Evolutionary conservation across 495 filamentous ascomycete species (phyloP).

Genomic region (Talaromyces nanjingensis): DNA sequence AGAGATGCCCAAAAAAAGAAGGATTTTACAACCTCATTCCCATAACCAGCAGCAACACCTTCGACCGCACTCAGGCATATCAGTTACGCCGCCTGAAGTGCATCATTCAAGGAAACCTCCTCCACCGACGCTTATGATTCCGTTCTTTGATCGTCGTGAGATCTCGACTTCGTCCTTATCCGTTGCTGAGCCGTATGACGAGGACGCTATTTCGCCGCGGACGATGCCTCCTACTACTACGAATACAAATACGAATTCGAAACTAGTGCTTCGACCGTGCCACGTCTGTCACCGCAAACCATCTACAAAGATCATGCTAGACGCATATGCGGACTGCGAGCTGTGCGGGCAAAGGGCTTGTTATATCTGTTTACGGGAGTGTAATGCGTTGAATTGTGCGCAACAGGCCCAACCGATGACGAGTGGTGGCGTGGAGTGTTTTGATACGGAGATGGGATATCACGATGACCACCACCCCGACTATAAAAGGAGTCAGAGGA

Average conservation of each 20-base stretch:
- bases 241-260: background rate
- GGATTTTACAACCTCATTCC: slow-evolving; percentile 4
- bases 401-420: too few species aligned
- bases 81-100: background rate
- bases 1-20: background rate
- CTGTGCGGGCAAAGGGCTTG: slow-evolving; percentile 41
- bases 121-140: background rate
- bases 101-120: background rate
- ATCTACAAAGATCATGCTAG: slow-evolving; percentile 37
- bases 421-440: background rate
- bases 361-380: slow-evolving; percentile 47
- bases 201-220: background rate
- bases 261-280: slow-evolving; percentile 33
- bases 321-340: slow-evolving; percentile 45
- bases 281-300: slow-evolving; percentile 46
- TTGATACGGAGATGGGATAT: background rate
- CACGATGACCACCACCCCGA: background rate
- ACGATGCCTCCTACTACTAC: background rate
- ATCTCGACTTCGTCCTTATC: background rate
- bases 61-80: background rate
- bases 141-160: background rate
- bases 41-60: background rate
- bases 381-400: slow-evolving; percentile 28
- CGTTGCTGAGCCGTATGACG: background rate
- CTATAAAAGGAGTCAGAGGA: slow-evolving; percentile 13